Evolutionary conservation across 202 grass and related monocot genomes (phyloP).

Genomic region (Brachypodium distachyon): DNA sequence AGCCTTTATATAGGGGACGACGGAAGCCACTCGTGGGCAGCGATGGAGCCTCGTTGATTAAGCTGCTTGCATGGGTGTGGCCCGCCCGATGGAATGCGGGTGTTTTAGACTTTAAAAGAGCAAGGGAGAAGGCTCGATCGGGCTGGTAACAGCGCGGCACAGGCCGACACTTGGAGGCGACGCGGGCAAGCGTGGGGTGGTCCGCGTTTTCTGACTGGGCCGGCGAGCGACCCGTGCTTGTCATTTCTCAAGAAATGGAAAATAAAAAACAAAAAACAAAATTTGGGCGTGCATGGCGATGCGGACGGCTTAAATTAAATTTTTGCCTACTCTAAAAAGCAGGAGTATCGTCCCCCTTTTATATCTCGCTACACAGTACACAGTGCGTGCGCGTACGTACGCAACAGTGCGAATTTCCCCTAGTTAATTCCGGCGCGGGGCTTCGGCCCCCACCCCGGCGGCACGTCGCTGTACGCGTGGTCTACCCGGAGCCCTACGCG

Average conservation of each 20-base stretch:
- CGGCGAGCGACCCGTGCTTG: not conserved
- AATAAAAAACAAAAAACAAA: no score
- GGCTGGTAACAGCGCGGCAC: not conserved
- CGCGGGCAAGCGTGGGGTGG: not conserved
- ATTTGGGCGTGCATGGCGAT: constrained; percentile 32
- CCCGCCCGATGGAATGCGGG: not conserved
- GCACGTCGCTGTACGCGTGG: not conserved
- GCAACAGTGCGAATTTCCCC: not conserved
- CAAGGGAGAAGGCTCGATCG: not conserved
- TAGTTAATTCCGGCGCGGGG: not conserved
- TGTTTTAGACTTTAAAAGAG: not conserved
- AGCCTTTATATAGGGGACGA: not conserved
- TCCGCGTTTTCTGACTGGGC: constrained; percentile 10
- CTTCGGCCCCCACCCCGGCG: not conserved
- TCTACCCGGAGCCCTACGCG: not conserved
- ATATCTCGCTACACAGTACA: not conserved
- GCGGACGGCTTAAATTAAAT: not conserved
- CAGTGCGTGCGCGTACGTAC: not conserved
- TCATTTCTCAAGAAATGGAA: not conserved
- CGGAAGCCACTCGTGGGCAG: constrained; percentile 6
- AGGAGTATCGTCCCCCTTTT: no score
- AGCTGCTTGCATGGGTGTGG: not conserved
- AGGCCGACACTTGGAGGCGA: constrained; percentile 38
- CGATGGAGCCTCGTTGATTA: not conserved
- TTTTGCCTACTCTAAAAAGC: no score